These are phyloP conservation scores for Talaromyces rugulosus DNA, from an alignment of 2,329 filamentous ascomycete genomes.

Conservation along the genomic window DNA sequence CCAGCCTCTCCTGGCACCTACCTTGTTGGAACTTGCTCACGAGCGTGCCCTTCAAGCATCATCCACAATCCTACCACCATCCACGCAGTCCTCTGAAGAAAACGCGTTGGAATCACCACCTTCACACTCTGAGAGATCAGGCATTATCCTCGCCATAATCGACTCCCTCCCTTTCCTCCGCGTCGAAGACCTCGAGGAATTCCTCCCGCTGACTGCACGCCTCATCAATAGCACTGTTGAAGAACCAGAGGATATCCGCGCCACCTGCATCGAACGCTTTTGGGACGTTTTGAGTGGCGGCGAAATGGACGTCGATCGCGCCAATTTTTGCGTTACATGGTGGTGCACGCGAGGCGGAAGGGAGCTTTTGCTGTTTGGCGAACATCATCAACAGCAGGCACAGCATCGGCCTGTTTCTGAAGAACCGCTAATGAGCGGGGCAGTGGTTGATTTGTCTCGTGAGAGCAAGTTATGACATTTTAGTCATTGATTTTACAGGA, in stretches of 20 bases:
- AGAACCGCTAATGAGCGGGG: constrained; percentile 53
- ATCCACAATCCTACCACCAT: constrained; percentile 45
- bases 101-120: constrained; percentile 28
- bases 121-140: constrained; percentile 66
- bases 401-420: constrained; percentile 42
- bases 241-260: constrained; percentile 53
- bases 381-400: neutral
- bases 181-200: constrained; percentile 68
- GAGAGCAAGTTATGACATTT: constrained; percentile 47
- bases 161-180: constrained; percentile 74
- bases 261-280: constrained; percentile 65
- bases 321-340: constrained; percentile 76
- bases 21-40: constrained; percentile 71
- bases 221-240: constrained; percentile 57
- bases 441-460: constrained; percentile 34
- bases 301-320: constrained; percentile 84
- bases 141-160: constrained; percentile 70
- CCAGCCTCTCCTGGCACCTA: constrained; percentile 74
- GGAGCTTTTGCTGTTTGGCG: constrained; percentile 51
- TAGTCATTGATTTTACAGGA: neutral
- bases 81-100: constrained; percentile 30
- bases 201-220: constrained; percentile 69
- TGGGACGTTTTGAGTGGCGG: constrained; percentile 75
- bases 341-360: constrained; percentile 67
- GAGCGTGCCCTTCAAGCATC: constrained; percentile 58